Conservation (phyloP, 768 basidiomycete species). For the Naganishia onofrii region DNA sequence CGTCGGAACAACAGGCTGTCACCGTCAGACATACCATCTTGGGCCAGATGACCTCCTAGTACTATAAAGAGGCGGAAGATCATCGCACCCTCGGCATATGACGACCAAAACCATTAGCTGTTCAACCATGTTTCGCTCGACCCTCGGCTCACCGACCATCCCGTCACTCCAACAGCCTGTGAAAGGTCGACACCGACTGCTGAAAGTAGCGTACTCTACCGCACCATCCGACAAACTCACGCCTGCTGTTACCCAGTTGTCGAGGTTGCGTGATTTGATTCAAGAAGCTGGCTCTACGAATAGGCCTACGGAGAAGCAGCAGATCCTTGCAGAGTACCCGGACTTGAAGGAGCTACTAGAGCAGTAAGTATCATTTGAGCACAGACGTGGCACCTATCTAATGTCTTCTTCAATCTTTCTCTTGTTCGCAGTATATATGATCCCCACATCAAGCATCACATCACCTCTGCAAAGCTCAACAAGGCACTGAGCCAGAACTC, state of each 20-base stretch:
- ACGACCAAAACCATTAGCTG: not conserved
- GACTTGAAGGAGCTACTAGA: conserved; percentile 42
- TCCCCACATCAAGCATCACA: conserved; percentile 36
- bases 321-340: conserved; percentile 42
- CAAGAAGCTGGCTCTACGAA: conserved; percentile 38
- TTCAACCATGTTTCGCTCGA: not conserved
- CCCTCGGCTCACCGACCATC: not conserved
- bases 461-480: conserved; percentile 33
- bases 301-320: conserved; percentile 37
- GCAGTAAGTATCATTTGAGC: conserved; percentile 37
- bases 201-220: not conserved
- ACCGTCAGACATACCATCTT: no score
- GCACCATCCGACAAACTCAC: not conserved
- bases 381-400: not conserved
- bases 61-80: no score
- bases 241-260: conserved; percentile 30
- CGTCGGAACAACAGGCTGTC: no score
- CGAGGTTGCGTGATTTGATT: conserved; percentile 36
- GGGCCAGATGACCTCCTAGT: no score
- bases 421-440: conserved; percentile 36
- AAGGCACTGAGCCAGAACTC: conserved; percentile 16
- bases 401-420: not conserved
- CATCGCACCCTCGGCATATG: not conserved
- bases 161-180: not conserved
- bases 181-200: not conserved